Evolutionary conservation across 768 basidiomycete genomes (phyloP).

Genomic region (Auricularia sp.): DNA sequence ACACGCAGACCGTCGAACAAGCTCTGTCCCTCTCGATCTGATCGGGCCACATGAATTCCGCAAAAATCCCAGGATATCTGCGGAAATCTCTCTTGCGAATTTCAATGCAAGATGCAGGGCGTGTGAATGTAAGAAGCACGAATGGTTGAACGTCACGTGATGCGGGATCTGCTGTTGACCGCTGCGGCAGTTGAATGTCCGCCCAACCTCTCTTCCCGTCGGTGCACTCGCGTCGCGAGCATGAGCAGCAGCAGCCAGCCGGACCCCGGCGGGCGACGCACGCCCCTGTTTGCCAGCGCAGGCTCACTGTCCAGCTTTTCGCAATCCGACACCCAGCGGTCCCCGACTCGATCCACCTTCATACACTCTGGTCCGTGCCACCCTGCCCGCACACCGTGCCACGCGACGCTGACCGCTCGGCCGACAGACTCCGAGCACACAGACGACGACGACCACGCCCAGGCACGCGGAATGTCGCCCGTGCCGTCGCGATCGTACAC

Average conservation of each 20-base stretch:
- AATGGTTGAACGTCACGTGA: background rate
- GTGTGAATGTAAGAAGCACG: background rate
- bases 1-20: background rate
- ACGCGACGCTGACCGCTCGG: background rate
- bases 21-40: background rate
- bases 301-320: background rate
- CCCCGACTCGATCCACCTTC: background rate
- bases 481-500: no score
- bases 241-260: background rate
- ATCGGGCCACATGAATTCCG: background rate
- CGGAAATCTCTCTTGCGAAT: no score
- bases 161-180: background rate
- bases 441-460: conserved; percentile 42
- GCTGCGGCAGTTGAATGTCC: background rate
- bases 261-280: background rate
- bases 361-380: conserved; percentile 1
- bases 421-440: conserved; percentile 31
- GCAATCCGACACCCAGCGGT: background rate
- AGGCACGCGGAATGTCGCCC: no score
- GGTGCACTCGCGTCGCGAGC: background rate
- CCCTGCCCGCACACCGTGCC: background rate
- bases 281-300: background rate
- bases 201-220: background rate
- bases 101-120: background rate
- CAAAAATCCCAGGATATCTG: background rate